Conservation (phyloP, 2,329 filamentous ascomycete genomes). For the Elsinoe necatrix region DNA sequence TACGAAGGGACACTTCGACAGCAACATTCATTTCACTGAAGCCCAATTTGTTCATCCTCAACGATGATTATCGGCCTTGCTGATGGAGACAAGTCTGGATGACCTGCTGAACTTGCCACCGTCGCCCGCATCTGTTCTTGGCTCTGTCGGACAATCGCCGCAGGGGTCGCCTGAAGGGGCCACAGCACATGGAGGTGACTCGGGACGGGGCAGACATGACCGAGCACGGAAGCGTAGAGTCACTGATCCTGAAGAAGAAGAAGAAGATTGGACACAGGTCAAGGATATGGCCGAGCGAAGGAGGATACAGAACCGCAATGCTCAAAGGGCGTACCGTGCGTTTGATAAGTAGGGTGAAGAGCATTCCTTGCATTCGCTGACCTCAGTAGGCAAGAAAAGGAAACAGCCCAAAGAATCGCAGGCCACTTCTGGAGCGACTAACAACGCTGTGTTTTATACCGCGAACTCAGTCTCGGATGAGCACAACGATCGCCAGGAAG, state of each 20-base stretch:
- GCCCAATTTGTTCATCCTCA: background rate
- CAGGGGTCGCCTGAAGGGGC: background rate
- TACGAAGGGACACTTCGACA: background rate
- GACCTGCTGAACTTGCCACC: background rate
- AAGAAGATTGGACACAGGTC: conserved; percentile 5
- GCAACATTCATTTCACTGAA: background rate
- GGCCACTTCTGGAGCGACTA: background rate
- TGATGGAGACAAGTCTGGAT: background rate
- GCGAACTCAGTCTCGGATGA: background rate
- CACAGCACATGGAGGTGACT: background rate
- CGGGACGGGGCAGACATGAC: background rate
- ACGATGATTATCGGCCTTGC: background rate
- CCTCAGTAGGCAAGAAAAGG: background rate
- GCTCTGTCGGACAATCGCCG: background rate
- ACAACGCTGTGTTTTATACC: background rate
- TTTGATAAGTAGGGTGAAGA: no score
- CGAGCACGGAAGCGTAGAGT: background rate
- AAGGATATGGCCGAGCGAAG: conserved; percentile 1
- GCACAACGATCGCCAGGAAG: no score
- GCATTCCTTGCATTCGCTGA: background rate
- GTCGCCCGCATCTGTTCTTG: background rate
- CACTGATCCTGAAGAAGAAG: background rate
- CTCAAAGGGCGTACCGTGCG: background rate
- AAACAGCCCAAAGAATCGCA: background rate
- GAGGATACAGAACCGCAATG: conserved; percentile 5